Evolutionary conservation across 345 rosid species (phyloP).

Genomic region (Aethionema arabicum): DNA sequence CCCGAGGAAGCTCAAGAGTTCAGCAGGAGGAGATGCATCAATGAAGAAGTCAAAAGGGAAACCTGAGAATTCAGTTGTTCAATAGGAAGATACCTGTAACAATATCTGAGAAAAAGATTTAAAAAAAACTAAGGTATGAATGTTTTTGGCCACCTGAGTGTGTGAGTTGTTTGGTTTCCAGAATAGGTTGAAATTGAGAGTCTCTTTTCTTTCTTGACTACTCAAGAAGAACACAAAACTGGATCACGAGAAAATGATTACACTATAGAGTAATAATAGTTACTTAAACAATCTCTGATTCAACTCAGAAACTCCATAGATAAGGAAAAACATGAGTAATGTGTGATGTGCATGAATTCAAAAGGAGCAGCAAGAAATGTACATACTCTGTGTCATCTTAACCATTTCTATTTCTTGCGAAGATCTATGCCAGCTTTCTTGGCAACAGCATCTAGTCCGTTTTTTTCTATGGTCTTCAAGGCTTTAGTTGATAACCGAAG

Average conservation of each 20-base stretch:
- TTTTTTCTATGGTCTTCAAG: slow-evolving; percentile 88
- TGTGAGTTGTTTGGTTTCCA: slow-evolving; percentile 19
- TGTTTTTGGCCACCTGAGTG: slow-evolving; percentile 6
- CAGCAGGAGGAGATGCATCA: slow-evolving; percentile 35
- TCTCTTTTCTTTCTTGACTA: slow-evolving; percentile 4
- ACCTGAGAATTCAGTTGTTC: slow-evolving; percentile 29
- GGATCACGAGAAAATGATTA: neutral
- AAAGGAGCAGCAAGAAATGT: slow-evolving; percentile 20
- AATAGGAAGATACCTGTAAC: slow-evolving; percentile 9
- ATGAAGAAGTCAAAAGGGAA: slow-evolving; percentile 34
- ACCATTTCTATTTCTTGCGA: slow-evolving; percentile 44
- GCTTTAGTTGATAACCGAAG: slow-evolving; percentile 87
- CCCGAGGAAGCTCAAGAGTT: slow-evolving; percentile 35
- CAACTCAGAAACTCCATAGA: slow-evolving; percentile 20
- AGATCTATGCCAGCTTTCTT: slow-evolving; percentile 96
- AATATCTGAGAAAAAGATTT: slow-evolving; percentile 30
- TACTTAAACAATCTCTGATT: slow-evolving; percentile 15
- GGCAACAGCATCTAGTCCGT: slow-evolving; percentile 94
- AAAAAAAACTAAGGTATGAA: slow-evolving; percentile 22
- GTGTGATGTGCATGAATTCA: slow-evolving; percentile 5
- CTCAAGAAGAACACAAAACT: slow-evolving; percentile 13
- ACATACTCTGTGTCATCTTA: slow-evolving; percentile 1
- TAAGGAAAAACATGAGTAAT: neutral
- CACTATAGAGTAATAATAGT: too few relatives aligned
- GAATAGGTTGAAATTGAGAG: neutral